Evolutionary conservation across 176 grass and related monocot species (phyloP).

Genomic region (Lolium perenne): DNA sequence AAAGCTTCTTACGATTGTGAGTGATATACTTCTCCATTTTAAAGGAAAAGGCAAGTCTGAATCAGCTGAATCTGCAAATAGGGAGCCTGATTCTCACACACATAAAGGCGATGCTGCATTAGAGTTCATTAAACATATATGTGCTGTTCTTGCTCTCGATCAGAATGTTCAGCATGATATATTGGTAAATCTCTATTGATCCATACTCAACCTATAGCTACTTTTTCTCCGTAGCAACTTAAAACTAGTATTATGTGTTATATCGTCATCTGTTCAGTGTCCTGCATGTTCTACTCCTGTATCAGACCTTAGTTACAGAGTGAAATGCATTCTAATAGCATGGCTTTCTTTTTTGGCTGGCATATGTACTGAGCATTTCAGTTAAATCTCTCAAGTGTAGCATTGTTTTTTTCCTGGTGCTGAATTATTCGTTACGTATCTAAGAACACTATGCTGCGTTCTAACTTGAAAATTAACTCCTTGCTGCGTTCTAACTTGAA

Average conservation of each 20-base stretch:
- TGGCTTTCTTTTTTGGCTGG: background rate
- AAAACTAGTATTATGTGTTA: constrained; percentile 26
- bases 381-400: background rate
- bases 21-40: constrained; percentile 77
- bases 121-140: constrained; percentile 97
- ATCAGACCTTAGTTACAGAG: constrained; percentile 21
- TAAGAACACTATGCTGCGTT: background rate
- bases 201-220: constrained; percentile 26
- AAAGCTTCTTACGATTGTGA: constrained; percentile 88
- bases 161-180: constrained; percentile 95
- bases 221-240: constrained; percentile 19
- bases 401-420: constrained; percentile 28
- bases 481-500: background rate
- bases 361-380: background rate
- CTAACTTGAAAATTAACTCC: constrained; percentile 2
- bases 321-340: constrained; percentile 16
- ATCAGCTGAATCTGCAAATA: constrained; percentile 47
- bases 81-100: constrained; percentile 43
- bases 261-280: constrained; percentile 8
- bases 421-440: constrained; percentile 8
- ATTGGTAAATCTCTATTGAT: constrained; percentile 64
- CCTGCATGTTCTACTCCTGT: constrained; percentile 28
- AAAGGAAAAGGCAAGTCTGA: constrained; percentile 71
- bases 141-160: constrained; percentile 90
- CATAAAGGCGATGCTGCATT: constrained; percentile 85